Evolutionary conservation across 805 yeast genomes (phyloP), one percentile per base, ranked within the genome.

Genomic region (Myxozyma neglecta): DNA sequence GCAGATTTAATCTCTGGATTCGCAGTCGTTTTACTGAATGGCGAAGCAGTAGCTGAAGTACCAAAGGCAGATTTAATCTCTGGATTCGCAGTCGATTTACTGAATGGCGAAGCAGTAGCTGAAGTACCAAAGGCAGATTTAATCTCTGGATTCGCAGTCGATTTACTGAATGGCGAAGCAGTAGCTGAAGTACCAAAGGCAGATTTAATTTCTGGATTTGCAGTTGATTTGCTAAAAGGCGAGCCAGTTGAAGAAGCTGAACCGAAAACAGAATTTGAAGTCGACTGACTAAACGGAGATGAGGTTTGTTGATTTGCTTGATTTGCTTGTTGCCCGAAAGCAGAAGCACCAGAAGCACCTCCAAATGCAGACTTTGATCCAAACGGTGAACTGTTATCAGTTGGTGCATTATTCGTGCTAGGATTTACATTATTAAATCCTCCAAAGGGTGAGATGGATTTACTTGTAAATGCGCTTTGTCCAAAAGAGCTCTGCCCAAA

Each of bases 381-480:
- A 10, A 20, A 20, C 8, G 20, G 16, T 18, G 16, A 14, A 4
- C 8, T 29, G 18, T 20, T 29, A n/a, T 24, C 52, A 35, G 20
- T 9, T 16, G 29, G 29, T 24, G 29, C 29, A 24, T 24, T 24
- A 24, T 24, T 24, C 29, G 29, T 5, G 29, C 29, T 24, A 2
- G 29, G 29, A 24, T 24, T 24, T 24, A 24, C 29, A 24, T 53
- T n/a, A 42, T 40, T 57, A 46, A 57, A 57, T 13, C 46, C 57
- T 24, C 48, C 18, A 20, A 57, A 57, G 5, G 53, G 52, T 20
- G 57, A 45, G 16, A 24, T 14, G 6, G 45, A 6, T 44, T 34
- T 16, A 8, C 24, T 20, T 13, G 20, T 10, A 24, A 16, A 11
- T 10, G 34, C 14, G 10, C 53, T 35, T 6, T 32, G 16, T 43